Conservation (phyloP, 2,329 filamentous ascomycete genomes). For the Xylaria sp. region DNA sequence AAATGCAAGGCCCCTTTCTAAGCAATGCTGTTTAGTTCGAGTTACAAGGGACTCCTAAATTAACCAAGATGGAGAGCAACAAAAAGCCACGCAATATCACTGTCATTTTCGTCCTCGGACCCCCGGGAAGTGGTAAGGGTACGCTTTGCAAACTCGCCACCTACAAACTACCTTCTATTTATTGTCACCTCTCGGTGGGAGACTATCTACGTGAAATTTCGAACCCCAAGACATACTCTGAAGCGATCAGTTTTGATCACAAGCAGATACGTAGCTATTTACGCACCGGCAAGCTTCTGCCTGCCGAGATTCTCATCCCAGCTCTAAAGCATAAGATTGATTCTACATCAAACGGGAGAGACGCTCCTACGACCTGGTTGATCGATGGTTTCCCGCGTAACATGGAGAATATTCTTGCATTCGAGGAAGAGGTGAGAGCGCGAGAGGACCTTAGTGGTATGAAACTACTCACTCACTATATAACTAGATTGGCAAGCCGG, state of each 20-base stretch:
- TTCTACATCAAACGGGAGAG: neutral
- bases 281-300: slow-evolving; percentile 21
- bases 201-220: slow-evolving; percentile 29
- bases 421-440: slow-evolving; percentile 27
- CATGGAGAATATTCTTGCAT: slow-evolving; percentile 26
- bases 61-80: slow-evolving; percentile 8
- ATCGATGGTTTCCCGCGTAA: slow-evolving; percentile 35
- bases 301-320: slow-evolving; percentile 23
- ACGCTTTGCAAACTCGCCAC: slow-evolving; percentile 25
- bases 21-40: neutral
- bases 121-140: slow-evolving; percentile 33
- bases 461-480: neutral
- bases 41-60: neutral
- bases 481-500: slow-evolving; percentile 25
- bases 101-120: slow-evolving; percentile 33
- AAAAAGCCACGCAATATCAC: neutral
- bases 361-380: slow-evolving; percentile 11
- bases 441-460: neutral
- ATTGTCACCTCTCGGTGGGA: slow-evolving; percentile 29
- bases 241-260: neutral
- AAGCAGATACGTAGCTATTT: slow-evolving; percentile 18
- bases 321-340: slow-evolving; percentile 24
- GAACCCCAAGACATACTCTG: neutral
- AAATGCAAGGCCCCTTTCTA: too few relatives aligned
- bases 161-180: neutral